Base-by-base conservation (phyloP, 306 rosid species). In the Crataegus laevigata region DNA sequence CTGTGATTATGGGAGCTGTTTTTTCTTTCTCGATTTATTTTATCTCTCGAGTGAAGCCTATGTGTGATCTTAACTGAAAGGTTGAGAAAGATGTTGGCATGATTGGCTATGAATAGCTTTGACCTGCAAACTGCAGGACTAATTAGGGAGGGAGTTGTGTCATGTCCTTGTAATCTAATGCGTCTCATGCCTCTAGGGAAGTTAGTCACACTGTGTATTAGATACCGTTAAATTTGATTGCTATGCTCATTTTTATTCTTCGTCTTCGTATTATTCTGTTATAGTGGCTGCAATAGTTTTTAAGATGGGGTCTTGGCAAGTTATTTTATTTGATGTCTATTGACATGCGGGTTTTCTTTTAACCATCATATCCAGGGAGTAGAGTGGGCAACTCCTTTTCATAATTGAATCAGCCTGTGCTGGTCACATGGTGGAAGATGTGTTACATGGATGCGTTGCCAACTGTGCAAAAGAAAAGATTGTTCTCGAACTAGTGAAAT, bases 291-390 rank as follows among this genome's bases (percentile, higher is more conserved):
- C 59, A 18, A 30, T 68, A 73, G 76, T 52, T n/a, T 62, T n/a
- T 75, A 67, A 45, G 66, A 71, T 68, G 65, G 76, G 34, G 77
- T 63, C 82, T 69, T 74, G 74, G 72, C 38, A 36, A 75, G 71
- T 58, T 70, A 71, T 66, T 22, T 82, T 82, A 40, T 77, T 76
- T 76, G 68, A 68, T 60, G 68, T 73, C 59, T 60, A 61, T 73
- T 73, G 77, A 73, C 69, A 60, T 73, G n/a, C 43, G 26, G 77
- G 69, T 80, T 62, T 77, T 76, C 72, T 77, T 69, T 80, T 68
- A 75, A 73, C 77, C 79, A 42, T 80, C 77, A 45, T 74, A 80
- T 84, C 78, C 87, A 84, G 87, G 87, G 70, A 68, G 72, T 84
- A 75, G 79, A 72, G 73, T 75, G 65, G 78, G 77, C 79, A 73